Base-by-base conservation (phyloP, 108 stramenopile genomes). In the Nitzschia palea region DNA sequence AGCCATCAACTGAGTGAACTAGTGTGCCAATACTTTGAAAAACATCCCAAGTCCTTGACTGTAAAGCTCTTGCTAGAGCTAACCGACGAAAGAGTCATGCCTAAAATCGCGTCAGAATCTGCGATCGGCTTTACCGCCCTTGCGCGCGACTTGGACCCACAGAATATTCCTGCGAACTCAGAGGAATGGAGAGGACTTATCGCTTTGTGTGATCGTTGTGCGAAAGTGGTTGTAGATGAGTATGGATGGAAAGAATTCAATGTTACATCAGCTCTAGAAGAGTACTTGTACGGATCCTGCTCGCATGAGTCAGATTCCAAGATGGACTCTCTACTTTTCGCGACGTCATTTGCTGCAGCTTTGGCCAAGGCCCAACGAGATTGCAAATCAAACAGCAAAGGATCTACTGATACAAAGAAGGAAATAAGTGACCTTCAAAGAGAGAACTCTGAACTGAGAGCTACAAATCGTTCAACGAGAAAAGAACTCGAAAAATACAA, bases 221-320 rank as follows among this genome's bases (percentile, higher is more conserved):
- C 79, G 2, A 56, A 62, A 50, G 52, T 74, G 28, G 74, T 80
- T 6, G 79, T 80, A 27, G 37, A 44, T 27, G 79, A 80, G 44
- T 80, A 80, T 44, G 79, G 74, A 12, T 80, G 79, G 79, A 75
- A 62, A 29, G 79, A 80, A 36, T 80, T 80, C 40, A 64, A 68
- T 30, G 74, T 80, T 0, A 15, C 28, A 17, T 65, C 69, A 17
- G 79, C 79, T 20, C 15, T 80, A 22, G 64, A 80, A 10, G 79
- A 80, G 48, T 80, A 75, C 44, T 22, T 75, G 27, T 32, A 67
- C 44, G 67, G 73, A 0, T 50, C 75, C 32, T 70, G 68, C 42
- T 18, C 43, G 18, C 23, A 0, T 4, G 33, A 37, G n/a, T 63
- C 71, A 30, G 66, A 45, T 12, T 60, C 59, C 5, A 62, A 70